phyloP scores from a whole-genome alignment of 352 stramenopile genomes.

The Phytophthora constricta region DNA sequence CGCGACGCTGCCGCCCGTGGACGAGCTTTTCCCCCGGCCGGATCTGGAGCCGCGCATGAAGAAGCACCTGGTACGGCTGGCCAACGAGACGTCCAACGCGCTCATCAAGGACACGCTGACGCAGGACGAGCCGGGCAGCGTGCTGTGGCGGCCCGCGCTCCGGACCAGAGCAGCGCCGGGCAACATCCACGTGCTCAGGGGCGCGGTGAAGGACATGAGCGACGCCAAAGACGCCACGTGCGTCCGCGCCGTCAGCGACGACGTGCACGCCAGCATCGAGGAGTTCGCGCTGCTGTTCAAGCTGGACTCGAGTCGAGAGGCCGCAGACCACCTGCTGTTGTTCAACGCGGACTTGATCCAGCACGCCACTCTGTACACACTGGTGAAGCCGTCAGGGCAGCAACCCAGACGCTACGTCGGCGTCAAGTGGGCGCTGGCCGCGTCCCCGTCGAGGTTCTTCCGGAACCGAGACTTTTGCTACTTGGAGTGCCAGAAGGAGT shows the following conservation, averaged over 20 bases:
- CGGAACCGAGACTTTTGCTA: slow-evolving; percentile 86
- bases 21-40: slow-evolving; percentile 63
- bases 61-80: slow-evolving; percentile 78
- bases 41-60: slow-evolving; percentile 78
- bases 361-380: slow-evolving; percentile 73
- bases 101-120: slow-evolving; percentile 76
- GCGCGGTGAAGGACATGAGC: slow-evolving; percentile 44
- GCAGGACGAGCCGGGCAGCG: slow-evolving; percentile 43
- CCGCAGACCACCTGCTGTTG: slow-evolving; percentile 71
- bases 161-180: slow-evolving; percentile 29
- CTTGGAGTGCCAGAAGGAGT: slow-evolving; percentile 88
- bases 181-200: slow-evolving; percentile 66
- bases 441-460: slow-evolving; percentile 77
- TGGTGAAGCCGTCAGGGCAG: slow-evolving; percentile 73
- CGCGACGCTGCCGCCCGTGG: slow-evolving; percentile 18
- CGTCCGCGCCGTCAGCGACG: slow-evolving; percentile 64
- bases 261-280: slow-evolving; percentile 82
- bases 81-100: slow-evolving; percentile 84
- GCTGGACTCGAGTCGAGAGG: slow-evolving; percentile 66
- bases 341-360: slow-evolving; percentile 84
- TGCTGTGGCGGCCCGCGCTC: slow-evolving; percentile 67
- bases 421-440: slow-evolving; percentile 83
- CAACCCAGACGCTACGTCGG: slow-evolving; percentile 79
- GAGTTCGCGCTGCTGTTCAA: slow-evolving; percentile 88
- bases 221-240: slow-evolving; percentile 58